phyloP scores from a whole-genome alignment of 345 rosid genomes.

The Boechera stricta region DNA sequence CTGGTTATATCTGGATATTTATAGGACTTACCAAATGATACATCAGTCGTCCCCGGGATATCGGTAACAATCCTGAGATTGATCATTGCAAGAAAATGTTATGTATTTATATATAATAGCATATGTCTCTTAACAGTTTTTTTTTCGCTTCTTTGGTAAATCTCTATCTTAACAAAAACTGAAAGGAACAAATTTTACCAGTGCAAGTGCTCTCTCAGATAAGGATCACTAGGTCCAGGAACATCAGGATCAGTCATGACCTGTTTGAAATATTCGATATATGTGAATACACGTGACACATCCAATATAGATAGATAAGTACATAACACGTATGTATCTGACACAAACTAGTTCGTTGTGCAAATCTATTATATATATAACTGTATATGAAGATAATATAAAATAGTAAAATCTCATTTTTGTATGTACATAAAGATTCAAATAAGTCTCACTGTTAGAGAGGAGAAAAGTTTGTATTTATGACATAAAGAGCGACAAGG shows the following conservation, averaged over 20 bases:
- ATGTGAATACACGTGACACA: constrained; percentile 14
- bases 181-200: constrained; percentile 54
- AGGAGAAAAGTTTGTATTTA: background rate
- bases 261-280: constrained; percentile 46
- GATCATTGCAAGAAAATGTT: constrained; percentile 42
- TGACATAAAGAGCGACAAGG: background rate
- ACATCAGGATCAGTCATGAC: constrained; percentile 99
- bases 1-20: background rate
- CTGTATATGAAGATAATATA: background rate
- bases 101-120: background rate
- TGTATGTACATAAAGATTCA: background rate
- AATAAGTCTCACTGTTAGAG: background rate
- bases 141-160: background rate
- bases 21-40: constrained; percentile 70
- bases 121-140: background rate
- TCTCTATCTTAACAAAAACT: background rate
- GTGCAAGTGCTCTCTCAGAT: constrained; percentile 90
- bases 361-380: background rate
- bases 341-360: constrained; percentile 1
- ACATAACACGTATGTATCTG: constrained; percentile 16
- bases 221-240: constrained; percentile 98
- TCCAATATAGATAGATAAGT: constrained; percentile 2
- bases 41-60: constrained; percentile 97
- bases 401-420: background rate
- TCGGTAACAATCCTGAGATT: constrained; percentile 82